phyloP scores from a whole-genome alignment of 2,329 filamentous ascomycete genomes.

The Gaeumannomyces tritici region DNA sequence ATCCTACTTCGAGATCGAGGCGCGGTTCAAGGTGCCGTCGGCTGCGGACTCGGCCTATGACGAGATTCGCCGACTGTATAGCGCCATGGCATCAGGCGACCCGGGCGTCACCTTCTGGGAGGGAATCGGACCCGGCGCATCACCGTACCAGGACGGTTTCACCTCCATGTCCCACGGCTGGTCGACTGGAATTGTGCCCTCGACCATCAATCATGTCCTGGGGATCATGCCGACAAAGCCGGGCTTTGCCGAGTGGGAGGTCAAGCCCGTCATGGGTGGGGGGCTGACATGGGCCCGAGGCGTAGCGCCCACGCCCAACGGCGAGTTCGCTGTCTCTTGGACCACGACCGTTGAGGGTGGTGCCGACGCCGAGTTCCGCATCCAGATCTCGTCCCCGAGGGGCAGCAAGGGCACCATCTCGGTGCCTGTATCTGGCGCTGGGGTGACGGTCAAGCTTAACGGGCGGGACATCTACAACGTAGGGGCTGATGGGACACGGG shows the following conservation, averaged over 20 bases:
- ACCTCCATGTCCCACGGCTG: constrained; percentile 42
- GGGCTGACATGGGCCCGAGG: constrained; percentile 33
- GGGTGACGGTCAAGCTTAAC: constrained; percentile 10
- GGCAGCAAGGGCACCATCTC: constrained; percentile 18
- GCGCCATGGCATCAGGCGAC: constrained; percentile 38
- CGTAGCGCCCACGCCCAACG: constrained; percentile 29
- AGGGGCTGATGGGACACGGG: constrained; percentile 25
- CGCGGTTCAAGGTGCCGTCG: constrained; percentile 25
- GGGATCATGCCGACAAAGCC: constrained; percentile 33
- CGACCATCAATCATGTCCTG: constrained; percentile 34
- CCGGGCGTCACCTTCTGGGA: constrained; percentile 40
- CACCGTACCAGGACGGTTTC: constrained; percentile 32
- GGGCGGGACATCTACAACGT: constrained; percentile 10
- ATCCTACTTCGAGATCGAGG: constrained; percentile 42
- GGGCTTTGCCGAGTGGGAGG: constrained; percentile 30
- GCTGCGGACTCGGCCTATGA: constrained; percentile 24
- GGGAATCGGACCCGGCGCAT: constrained; percentile 32
- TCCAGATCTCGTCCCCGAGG: constrained; percentile 21
- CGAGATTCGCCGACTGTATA: constrained; percentile 35
- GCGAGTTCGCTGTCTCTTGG: constrained; percentile 29
- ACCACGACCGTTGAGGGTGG: constrained; percentile 4
- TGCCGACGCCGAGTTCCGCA: constrained; percentile 10
- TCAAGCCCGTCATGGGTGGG: constrained; percentile 24
- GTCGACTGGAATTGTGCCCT: constrained; percentile 38
- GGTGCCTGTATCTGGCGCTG: constrained; percentile 11